These are phyloP conservation scores for Echria macrotheca DNA, from an alignment of 495 filamentous ascomycete genomes.

Conservation along the genomic window DNA sequence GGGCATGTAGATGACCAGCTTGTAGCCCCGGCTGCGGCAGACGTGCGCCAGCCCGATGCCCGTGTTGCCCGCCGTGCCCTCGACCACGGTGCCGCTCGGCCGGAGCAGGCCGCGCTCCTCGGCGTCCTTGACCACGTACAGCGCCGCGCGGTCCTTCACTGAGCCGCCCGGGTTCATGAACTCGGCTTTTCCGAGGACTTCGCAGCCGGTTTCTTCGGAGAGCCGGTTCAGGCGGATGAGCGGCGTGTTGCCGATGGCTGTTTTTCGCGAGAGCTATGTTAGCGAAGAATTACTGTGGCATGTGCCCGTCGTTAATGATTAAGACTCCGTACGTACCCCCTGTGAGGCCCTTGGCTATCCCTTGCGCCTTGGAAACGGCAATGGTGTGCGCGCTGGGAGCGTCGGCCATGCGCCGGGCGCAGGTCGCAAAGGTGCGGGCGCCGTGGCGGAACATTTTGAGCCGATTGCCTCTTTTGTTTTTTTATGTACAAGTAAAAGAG, in stretches of 20 bases:
- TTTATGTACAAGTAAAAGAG: neutral
- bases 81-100: conserved; percentile 89
- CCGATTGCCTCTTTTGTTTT: neutral
- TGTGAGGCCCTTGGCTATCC: conserved; percentile 73
- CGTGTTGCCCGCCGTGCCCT: conserved; percentile 96
- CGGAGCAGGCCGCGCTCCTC: conserved; percentile 77
- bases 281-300: conserved; percentile 1
- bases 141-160: conserved; percentile 92
- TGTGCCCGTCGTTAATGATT: neutral
- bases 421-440: conserved; percentile 47
- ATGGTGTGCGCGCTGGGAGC: conserved; percentile 32
- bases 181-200: conserved; percentile 92
- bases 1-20: conserved; percentile 98
- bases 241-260: conserved; percentile 95
- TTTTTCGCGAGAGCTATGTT: conserved; percentile 1
- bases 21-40: conserved; percentile 87
- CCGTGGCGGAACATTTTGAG: conserved; percentile 46
- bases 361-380: conserved; percentile 73
- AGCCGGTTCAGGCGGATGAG: conserved; percentile 84
- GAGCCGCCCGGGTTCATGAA: conserved; percentile 98
- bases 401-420: conserved; percentile 35
- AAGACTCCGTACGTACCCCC: conserved; percentile 58
- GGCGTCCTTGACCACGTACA: conserved; percentile 90
- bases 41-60: conserved; percentile 97
- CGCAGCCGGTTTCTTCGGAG: conserved; percentile 88